A percentile compares a stretch with the other conserved stretches of the same genome.
phyloP scores from a whole-genome alignment of 495 filamentous ascomycete species.

The Hyaloscypha variabilis region DNA sequence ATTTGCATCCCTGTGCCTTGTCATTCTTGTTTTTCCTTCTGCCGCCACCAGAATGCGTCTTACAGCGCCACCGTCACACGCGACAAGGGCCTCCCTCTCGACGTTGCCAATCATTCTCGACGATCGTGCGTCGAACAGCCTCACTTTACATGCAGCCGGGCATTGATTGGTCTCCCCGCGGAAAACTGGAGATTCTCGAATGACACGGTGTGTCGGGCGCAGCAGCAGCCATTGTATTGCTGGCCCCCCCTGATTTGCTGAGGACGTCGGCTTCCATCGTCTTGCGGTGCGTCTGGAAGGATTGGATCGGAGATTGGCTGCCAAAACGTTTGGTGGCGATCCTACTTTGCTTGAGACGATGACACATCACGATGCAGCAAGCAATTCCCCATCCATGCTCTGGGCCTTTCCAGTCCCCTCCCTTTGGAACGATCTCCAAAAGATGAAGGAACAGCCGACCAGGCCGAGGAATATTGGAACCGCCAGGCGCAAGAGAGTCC shows the following conservation, averaged over 20 bases:
- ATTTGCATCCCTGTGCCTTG: constrained; percentile 12
- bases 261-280: constrained; percentile 17
- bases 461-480: constrained; percentile 13
- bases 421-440: constrained; percentile 21
- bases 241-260: constrained; percentile 22
- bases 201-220: constrained; percentile 26
- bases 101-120: constrained; percentile 14
- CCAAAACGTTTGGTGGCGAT: constrained; percentile 17
- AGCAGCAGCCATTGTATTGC: not conserved
- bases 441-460: constrained; percentile 17
- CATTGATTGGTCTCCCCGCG: constrained; percentile 13
- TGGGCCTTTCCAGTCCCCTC: constrained; percentile 16
- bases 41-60: constrained; percentile 16
- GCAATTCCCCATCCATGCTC: constrained; percentile 9
- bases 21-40: constrained; percentile 2
- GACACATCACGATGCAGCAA: constrained; percentile 32
- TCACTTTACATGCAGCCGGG: constrained; percentile 15
- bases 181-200: constrained; percentile 25
- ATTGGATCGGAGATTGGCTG: constrained; percentile 30
- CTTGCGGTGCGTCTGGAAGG: constrained; percentile 16
- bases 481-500: constrained; percentile 10
- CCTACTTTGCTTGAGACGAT: constrained; percentile 23
- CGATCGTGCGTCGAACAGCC: constrained; percentile 20
- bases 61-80: constrained; percentile 24
- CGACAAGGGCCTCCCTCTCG: not conserved